phyloP scores from a whole-genome alignment of 257 asterid genomes.

The Capsicum rhomboideum region DNA sequence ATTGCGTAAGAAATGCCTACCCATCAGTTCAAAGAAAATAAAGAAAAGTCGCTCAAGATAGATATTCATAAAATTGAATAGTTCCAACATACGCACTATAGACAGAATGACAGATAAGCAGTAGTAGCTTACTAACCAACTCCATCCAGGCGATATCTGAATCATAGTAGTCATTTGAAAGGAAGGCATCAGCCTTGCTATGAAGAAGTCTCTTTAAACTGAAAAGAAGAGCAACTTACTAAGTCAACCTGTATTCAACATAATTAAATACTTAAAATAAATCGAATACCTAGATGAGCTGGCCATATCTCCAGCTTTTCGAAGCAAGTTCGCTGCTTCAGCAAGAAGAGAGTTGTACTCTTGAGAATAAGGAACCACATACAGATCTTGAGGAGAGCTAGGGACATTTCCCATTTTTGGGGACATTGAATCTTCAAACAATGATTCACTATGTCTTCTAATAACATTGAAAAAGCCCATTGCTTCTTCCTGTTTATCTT shows the following conservation, averaged over 20 bases:
- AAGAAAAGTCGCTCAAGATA: neutral
- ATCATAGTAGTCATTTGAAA: constrained; percentile 87
- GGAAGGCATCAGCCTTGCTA: constrained; percentile 84
- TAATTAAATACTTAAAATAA: neutral
- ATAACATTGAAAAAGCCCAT: constrained; percentile 74
- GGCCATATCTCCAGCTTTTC: constrained; percentile 75
- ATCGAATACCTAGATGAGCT: constrained; percentile 49
- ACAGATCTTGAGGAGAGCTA: constrained; percentile 51
- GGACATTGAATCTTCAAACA: constrained; percentile 34
- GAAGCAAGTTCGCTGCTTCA: constrained; percentile 67
- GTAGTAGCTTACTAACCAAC: constrained; percentile 52
- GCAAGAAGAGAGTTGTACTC: constrained; percentile 59
- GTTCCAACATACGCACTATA: neutral
- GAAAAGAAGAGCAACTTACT: constrained; percentile 20
- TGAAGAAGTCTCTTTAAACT: constrained; percentile 87
- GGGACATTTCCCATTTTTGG: constrained; percentile 10
- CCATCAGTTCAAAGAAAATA: neutral
- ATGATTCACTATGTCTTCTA: constrained; percentile 66
- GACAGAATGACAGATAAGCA: neutral
- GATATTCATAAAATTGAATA: neutral
- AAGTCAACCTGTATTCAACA: neutral
- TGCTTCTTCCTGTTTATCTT: constrained; percentile 73
- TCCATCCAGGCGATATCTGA: constrained; percentile 99
- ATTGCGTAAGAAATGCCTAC: neutral
- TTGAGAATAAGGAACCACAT: constrained; percentile 63